Conservation (phyloP, 345 rosid genomes). For the Eutrema yunnanense region DNA sequence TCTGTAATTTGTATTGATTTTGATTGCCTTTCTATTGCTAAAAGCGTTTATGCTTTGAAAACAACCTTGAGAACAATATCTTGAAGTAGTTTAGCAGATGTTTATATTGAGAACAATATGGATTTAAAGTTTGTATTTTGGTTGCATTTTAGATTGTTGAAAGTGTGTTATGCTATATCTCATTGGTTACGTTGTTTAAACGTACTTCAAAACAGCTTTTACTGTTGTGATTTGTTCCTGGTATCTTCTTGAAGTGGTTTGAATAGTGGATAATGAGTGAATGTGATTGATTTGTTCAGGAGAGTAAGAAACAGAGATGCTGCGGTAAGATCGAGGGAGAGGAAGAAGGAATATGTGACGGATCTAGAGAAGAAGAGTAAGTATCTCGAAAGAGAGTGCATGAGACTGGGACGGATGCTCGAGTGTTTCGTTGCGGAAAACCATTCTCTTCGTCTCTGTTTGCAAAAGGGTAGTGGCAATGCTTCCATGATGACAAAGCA, state of each 20-base stretch:
- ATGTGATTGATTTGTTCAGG: constrained; percentile 36
- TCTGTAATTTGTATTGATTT: not conserved
- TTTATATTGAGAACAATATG: not conserved
- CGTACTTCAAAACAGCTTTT: not conserved
- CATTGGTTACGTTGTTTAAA: not conserved
- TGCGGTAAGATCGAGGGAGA: constrained; percentile 78
- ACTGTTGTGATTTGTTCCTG: not conserved
- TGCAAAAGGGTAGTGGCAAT: constrained; percentile 49
- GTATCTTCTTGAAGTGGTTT: not conserved
- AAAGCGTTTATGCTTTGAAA: not conserved
- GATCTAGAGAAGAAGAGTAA: constrained; percentile 81
- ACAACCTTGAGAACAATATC: not conserved
- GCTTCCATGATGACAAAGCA: constrained; percentile 71
- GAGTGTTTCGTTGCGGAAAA: constrained; percentile 73
- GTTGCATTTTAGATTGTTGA: not conserved
- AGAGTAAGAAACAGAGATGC: constrained; percentile 86
- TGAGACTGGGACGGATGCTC: constrained; percentile 70
- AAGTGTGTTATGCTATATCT: not conserved
- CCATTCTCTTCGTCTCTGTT: constrained; percentile 56
- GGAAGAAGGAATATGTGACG: constrained; percentile 65
- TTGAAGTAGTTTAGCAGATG: not conserved
- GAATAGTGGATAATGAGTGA: not conserved
- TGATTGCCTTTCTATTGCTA: not conserved
- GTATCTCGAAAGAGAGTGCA: constrained; percentile 76
- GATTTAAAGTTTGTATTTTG: not conserved